Evolutionary conservation across 495 filamentous ascomycete species (phyloP), one percentile per base, ranked within the genome.

Genomic region (Daldinia concentrica): DNA sequence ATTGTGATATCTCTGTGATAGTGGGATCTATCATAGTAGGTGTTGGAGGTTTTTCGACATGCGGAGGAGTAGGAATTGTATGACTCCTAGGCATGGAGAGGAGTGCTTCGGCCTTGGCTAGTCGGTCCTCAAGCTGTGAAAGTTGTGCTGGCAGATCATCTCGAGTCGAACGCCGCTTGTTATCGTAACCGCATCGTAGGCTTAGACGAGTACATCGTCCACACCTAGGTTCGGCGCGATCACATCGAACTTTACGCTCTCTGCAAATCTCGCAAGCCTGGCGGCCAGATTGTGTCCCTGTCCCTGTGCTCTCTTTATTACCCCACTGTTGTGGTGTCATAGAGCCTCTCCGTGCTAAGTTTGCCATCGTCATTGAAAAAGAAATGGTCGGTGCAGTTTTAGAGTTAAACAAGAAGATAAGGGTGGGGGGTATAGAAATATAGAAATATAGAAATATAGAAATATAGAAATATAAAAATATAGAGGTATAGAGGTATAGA

Each of bases 201-300:
- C 56, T 34, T 26, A 58, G 56, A 26, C 56, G 56, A 15, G 56
- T 39, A 34, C 56, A 58, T 26, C 56, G 19, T 39, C 56, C 56
- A 39, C 56, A 58, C 8, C 56, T 58, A 37, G 56, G 56, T 34
- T 58, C 56, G 12, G 56, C 56, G 11, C 56, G 56, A 58, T 58
- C 56, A 37, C 56, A 58, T 32, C 56, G 56, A 58, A 58, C 56
- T 58, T 58, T 58, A 24, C 56, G 56, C 32, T 58, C 56, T 58
- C 56, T 58, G 17, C 56, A 58, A 58, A 58, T 58, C 19, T 58
- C 56, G 34, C 56, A 58, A 39, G 56, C 56, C 14, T 58, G 56
- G n/a, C 56, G 56, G 9, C 56, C 56, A 15, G 34, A 24, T 34
- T 36, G 56, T 14, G 56, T 58, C 22, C 56, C 56, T 4, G 51